These are phyloP conservation scores for Liquidambar formosana DNA, from an alignment of 164 flowering plant genomes.

Conservation along the genomic window DNA sequence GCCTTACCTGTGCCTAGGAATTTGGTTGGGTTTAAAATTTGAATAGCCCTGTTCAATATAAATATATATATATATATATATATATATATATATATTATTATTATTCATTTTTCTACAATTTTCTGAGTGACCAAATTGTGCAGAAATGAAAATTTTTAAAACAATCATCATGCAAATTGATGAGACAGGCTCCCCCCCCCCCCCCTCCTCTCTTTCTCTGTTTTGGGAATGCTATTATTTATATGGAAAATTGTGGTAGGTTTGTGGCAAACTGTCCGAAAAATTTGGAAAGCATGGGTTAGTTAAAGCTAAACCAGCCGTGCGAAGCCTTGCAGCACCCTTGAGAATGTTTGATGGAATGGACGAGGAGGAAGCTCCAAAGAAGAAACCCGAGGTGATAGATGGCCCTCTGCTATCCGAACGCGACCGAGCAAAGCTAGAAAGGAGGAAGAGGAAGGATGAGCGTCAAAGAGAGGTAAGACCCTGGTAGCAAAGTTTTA, in stretches of 20 bases:
- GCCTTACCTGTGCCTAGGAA: too few species aligned
- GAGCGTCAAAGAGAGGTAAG: conserved; percentile 95
- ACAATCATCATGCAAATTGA: too few species aligned
- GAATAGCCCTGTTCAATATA: too few species aligned
- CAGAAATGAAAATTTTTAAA: neutral
- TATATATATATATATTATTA: too few species aligned
- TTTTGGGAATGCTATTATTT: neutral
- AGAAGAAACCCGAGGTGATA: conserved; percentile 73
- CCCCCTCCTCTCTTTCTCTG: too few species aligned
- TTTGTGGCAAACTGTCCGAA: conserved; percentile 72
- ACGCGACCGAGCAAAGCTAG: conserved; percentile 77
- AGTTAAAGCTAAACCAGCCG: conserved; percentile 66
- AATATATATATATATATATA: too few species aligned
- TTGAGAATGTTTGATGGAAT: conserved; percentile 93
- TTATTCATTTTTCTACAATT: neutral
- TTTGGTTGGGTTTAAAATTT: too few species aligned
- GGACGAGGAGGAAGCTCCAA: conserved; percentile 81
- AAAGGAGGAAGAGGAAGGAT: conserved; percentile 90
- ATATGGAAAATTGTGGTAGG: conserved; percentile 38
- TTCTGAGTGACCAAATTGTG: neutral
- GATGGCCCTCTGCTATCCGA: conserved; percentile 92
- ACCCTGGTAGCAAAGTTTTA: neutral
- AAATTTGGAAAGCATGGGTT: conserved; percentile 95
- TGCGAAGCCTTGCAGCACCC: conserved; percentile 85
- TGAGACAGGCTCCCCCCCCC: too few species aligned